Evolutionary conservation across 129 eudicot genomes (phyloP).

Genomic region (Artemisia argyi): DNA sequence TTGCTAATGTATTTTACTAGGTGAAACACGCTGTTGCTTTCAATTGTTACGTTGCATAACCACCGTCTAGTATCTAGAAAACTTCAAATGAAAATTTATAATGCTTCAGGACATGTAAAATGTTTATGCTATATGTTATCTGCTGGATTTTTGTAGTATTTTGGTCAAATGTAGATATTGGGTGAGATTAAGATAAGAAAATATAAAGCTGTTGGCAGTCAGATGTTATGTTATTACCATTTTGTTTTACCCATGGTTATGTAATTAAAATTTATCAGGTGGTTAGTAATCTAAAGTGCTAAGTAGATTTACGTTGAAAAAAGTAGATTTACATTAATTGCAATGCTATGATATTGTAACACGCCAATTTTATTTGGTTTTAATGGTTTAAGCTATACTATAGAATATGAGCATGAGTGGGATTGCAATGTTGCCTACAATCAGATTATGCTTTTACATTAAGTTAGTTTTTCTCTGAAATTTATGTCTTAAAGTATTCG

Average conservation of each 20-base stretch:
- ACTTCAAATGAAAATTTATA: not conserved
- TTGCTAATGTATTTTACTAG: not conserved
- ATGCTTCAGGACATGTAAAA: constrained; percentile 4
- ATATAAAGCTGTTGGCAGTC: not conserved
- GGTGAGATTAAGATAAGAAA: not conserved
- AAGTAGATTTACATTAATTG: too few species aligned
- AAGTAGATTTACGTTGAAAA: too few species aligned
- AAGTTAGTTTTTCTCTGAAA: not conserved
- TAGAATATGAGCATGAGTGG: too few species aligned
- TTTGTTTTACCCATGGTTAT: too few species aligned
- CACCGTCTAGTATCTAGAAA: not conserved
- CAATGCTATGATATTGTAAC: too few species aligned
- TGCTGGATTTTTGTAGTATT: too few species aligned
- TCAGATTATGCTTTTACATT: not conserved
- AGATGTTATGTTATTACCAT: too few species aligned
- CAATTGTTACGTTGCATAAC: not conserved
- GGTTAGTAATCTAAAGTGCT: too few species aligned
- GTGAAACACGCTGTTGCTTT: not conserved
- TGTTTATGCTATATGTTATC: not conserved
- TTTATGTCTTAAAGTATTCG: not conserved
- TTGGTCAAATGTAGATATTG: not conserved
- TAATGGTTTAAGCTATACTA: too few species aligned
- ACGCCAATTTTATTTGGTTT: too few species aligned
- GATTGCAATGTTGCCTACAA: not conserved
- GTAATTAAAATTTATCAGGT: too few species aligned